Conservation (phyloP, 208 protist species). For the Wallacemonas sp. region DNA sequence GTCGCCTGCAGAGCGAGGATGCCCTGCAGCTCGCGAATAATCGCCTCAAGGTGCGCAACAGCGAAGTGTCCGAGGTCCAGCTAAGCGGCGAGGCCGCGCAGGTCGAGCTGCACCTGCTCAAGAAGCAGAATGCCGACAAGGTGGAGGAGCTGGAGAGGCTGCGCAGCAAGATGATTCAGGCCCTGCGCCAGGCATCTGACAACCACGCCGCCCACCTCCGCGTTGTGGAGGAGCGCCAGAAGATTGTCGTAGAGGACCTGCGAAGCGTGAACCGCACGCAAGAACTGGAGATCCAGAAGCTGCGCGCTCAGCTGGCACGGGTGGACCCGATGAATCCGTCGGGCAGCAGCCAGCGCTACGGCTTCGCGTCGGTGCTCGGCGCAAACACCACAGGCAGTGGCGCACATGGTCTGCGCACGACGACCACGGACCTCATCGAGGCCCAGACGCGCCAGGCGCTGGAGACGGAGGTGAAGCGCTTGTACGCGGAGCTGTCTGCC, state of each 20-base stretch:
- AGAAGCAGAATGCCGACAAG: constrained; percentile 66
- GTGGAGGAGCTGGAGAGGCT: constrained; percentile 74
- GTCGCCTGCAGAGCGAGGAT: constrained; percentile 24
- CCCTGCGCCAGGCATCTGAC: constrained; percentile 64
- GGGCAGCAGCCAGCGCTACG: constrained; percentile 14
- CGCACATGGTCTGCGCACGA: neutral
- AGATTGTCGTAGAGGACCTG: constrained; percentile 59
- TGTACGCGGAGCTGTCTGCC: constrained; percentile 60
- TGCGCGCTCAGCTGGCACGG: constrained; percentile 72
- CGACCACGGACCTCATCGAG: constrained; percentile 65
- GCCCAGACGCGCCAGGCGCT: constrained; percentile 67
- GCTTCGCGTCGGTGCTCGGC: neutral
- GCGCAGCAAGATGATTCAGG: constrained; percentile 60
- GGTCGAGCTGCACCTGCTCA: constrained; percentile 58
- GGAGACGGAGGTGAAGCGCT: constrained; percentile 73
- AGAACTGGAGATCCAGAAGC: constrained; percentile 66
- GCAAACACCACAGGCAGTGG: neutral
- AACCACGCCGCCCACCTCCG: constrained; percentile 81
- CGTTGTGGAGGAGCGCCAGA: constrained; percentile 79
- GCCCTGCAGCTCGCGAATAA: constrained; percentile 18
- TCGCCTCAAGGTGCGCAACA: constrained; percentile 22
- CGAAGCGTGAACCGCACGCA: constrained; percentile 52
- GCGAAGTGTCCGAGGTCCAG: constrained; percentile 35
- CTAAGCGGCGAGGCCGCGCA: constrained; percentile 33
- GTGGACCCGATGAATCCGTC: constrained; percentile 37